Base-by-base conservation (phyloP, 768 basidiomycete species). In the Boletus insuetus region DNA sequence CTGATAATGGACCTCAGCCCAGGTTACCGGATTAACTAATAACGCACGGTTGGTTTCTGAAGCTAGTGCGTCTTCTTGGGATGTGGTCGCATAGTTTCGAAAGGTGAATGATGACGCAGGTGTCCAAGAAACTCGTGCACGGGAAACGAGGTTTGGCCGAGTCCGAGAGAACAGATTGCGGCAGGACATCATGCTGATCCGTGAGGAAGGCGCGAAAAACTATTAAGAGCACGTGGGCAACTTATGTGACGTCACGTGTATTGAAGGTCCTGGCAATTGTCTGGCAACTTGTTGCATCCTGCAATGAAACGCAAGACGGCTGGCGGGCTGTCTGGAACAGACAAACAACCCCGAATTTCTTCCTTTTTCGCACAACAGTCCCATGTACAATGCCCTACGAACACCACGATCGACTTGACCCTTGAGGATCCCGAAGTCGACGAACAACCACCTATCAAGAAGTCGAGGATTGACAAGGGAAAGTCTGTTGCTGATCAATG, bases 11-110 rank as follows among this genome's bases (percentile, higher is more conserved):
- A 46, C 20, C 43, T 59, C 16, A 61, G 54, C n/a, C 26, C 17
- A 31, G 13, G 46, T 43, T 12, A 42, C 12, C 6, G 46, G 34
- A 39, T 44, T 9, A 29, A 46, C 42, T 53, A 7, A 39, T 34
- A 29, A 71, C 77, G 58, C 70, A 87, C 87, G 85, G 62, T 87
- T 86, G 17, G 85, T 87, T 58, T 83, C 83, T 1, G 86, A 82
- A 38, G 78, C 67, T 6, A 75, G 69, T 19, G 78, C 76, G 13
- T 77, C 80, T 51, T 82, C 80, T 31, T 60, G 65, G 4, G 58
- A 26, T 35, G 58, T 34, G 17, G 61, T 50, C 5, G 45, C 42
- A 55, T 70, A 61, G 12, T 45, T 49, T 26, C 65, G 58, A 46
- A 22, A 8, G 31, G 40, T 3, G 7, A 45, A 47, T 22, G 44